Evolutionary conservation across 2,329 filamentous ascomycete genomes (phyloP).

Genomic region (Pseudogymnoascus sp.): DNA sequence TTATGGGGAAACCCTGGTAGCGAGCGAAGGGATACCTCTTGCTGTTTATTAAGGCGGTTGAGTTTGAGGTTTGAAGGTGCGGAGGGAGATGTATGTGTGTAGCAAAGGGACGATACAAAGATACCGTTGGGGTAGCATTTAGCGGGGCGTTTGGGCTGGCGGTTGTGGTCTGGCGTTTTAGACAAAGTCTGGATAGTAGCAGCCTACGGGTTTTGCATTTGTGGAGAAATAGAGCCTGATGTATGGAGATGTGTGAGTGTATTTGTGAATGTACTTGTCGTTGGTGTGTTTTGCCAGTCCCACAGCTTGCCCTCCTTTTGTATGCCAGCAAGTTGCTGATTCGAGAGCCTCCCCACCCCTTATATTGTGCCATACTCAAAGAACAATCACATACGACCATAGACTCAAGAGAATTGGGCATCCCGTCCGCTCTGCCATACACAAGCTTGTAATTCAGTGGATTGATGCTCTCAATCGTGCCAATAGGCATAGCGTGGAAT

Average conservation of each 20-base stretch:
- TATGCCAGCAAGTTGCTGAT: too few relatives aligned
- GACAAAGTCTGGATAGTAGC: constrained; percentile 8
- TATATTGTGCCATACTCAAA: too few relatives aligned
- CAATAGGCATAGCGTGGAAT: too few relatives aligned
- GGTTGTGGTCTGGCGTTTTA: constrained; percentile 9
- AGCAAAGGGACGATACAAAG: constrained; percentile 1
- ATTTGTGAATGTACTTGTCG: neutral
- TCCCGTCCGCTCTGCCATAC: too few relatives aligned
- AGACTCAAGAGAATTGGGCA: too few relatives aligned
- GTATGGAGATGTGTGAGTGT: neutral
- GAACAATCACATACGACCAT: too few relatives aligned
- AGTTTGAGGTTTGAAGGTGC: neutral
- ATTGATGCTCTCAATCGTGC: too few relatives aligned
- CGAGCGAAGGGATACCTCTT: constrained; percentile 3
- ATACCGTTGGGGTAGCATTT: neutral
- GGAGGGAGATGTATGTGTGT: neutral
- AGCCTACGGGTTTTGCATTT: constrained; percentile 8
- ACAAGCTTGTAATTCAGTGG: too few relatives aligned
- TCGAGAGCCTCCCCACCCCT: too few relatives aligned
- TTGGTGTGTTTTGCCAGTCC: neutral
- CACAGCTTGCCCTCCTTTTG: too few relatives aligned
- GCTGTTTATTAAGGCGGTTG: neutral
- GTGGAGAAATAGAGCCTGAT: neutral
- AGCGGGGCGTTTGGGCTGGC: constrained; percentile 7
- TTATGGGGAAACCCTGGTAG: neutral